Evolutionary conservation across 2,329 filamentous ascomycete species (phyloP).

Genomic region (Malbranchea cinnamomea): DNA sequence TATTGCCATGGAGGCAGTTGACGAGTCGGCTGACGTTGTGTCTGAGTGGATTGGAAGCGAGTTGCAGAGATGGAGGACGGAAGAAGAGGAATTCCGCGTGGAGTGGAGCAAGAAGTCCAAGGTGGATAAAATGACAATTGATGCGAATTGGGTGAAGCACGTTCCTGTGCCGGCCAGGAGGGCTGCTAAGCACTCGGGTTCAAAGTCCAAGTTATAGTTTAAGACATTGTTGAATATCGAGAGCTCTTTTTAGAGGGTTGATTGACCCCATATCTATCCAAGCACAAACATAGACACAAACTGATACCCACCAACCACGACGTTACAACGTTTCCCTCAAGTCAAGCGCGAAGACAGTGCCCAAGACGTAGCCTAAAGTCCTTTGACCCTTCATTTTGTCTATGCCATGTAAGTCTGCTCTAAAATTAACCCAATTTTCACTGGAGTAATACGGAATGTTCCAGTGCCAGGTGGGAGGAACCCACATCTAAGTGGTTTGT

Average conservation of each 20-base stretch:
- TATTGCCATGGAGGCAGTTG: constrained; percentile 66
- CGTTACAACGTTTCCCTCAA: no score
- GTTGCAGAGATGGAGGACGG: constrained; percentile 40
- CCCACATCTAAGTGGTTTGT: no score
- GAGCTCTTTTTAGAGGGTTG: background rate
- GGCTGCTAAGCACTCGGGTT: constrained; percentile 1
- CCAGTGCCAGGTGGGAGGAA: no score
- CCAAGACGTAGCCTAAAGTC: no score
- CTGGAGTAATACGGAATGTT: no score
- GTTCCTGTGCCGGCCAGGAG: constrained; percentile 16
- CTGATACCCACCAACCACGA: no score
- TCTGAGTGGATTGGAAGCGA: constrained; percentile 44
- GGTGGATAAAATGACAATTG: constrained; percentile 41
- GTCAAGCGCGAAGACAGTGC: no score
- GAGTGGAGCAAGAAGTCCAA: constrained; percentile 38
- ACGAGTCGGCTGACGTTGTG: constrained; percentile 46
- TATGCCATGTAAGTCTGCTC: no score
- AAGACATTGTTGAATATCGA: background rate
- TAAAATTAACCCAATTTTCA: no score
- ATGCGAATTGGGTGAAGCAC: constrained; percentile 37
- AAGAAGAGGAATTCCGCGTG: constrained; percentile 41
- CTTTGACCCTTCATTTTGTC: no score
- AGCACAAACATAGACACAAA: no score
- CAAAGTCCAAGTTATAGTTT: constrained; percentile 16
- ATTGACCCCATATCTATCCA: no score